These are phyloP conservation scores for Coniochaeta sp. DNA, from an alignment of 2,329 filamentous ascomycete genomes.

Conservation along the genomic window DNA sequence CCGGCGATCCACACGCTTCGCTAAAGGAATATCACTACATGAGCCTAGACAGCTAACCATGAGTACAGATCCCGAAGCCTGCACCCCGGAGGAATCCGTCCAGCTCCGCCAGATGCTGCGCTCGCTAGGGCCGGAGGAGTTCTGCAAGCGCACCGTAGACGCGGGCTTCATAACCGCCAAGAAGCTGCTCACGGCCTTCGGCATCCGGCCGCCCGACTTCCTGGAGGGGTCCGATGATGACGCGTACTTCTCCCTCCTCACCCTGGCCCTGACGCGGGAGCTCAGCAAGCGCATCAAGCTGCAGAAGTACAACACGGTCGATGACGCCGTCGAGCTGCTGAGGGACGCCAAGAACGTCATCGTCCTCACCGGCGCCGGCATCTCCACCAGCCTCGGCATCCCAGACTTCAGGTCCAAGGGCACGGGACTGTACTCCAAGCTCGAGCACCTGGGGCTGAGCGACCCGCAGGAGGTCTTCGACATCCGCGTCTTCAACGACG, in stretches of 20 bases:
- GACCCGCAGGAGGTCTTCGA: slow-evolving; percentile 97
- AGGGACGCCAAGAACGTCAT: slow-evolving; percentile 74
- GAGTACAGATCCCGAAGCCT: slow-evolving; percentile 38
- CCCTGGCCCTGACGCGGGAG: slow-evolving; percentile 71
- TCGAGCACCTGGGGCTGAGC: slow-evolving; percentile 66
- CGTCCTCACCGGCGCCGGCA: slow-evolving; percentile 90
- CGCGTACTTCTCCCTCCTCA: slow-evolving; percentile 66
- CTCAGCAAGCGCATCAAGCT: slow-evolving; percentile 77
- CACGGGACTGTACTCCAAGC: slow-evolving; percentile 81
- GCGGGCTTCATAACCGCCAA: slow-evolving; percentile 65
- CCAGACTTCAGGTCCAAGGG: slow-evolving; percentile 94
- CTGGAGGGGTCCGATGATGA: slow-evolving; percentile 68
- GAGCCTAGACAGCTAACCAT: not conserved
- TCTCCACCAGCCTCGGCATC: slow-evolving; percentile 93
- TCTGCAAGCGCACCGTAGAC: slow-evolving; percentile 65
- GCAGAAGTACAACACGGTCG: slow-evolving; percentile 70
- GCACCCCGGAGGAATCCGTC: slow-evolving; percentile 61
- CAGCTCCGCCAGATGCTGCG: slow-evolving; percentile 64
- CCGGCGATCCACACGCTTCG: too few species aligned
- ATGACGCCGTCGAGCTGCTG: slow-evolving; percentile 77
- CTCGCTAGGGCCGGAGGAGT: slow-evolving; percentile 67
- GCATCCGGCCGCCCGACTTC: slow-evolving; percentile 64
- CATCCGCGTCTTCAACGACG: slow-evolving; percentile 75
- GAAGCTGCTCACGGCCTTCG: slow-evolving; percentile 82
- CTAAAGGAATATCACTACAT: not conserved